A percentile compares a stretch with the other conserved stretches of the same genome.
Conservation (phyloP, 352 stramenopile species). For the Lagenidium giganteum region DNA sequence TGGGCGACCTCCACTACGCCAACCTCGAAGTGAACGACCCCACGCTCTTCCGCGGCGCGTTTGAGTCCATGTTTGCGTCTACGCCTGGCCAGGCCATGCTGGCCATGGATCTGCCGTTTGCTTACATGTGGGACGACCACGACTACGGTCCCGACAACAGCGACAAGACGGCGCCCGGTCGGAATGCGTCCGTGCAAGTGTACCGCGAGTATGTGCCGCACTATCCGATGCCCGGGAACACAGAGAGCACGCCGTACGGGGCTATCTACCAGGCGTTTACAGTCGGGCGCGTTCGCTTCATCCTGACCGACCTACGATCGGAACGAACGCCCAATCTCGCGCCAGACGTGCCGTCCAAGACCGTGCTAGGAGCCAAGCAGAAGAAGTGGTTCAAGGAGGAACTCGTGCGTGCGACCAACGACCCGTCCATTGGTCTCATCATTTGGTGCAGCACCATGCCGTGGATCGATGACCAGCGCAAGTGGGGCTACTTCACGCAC, state of each 20-base stretch:
- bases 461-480: slow-evolving; percentile 81
- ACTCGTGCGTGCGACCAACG: slow-evolving; percentile 49
- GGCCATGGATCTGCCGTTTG: slow-evolving; percentile 79
- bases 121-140: slow-evolving; percentile 90
- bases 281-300: slow-evolving; percentile 77
- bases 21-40: slow-evolving; percentile 73
- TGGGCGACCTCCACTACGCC: slow-evolving; percentile 86
- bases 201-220: slow-evolving; percentile 83
- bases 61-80: slow-evolving; percentile 69
- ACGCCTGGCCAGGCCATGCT: slow-evolving; percentile 66
- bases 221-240: slow-evolving; percentile 41
- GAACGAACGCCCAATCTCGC: slow-evolving; percentile 61
- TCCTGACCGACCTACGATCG: slow-evolving; percentile 80
- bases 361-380: slow-evolving; percentile 75
- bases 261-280: slow-evolving; percentile 80
- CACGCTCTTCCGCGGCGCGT: slow-evolving; percentile 46
- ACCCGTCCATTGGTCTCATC: slow-evolving; percentile 58
- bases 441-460: slow-evolving; percentile 87
- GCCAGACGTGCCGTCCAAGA: slow-evolving; percentile 70
- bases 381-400: slow-evolving; percentile 86
- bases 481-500: slow-evolving; percentile 82
- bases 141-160: slow-evolving; percentile 89
- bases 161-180: slow-evolving; percentile 64
- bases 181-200: slow-evolving; percentile 65
- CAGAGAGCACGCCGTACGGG: slow-evolving; percentile 19